phyloP scores from a whole-genome alignment of 192 early-diverging fungal genomes.

The Coemansia interrupta region DNA sequence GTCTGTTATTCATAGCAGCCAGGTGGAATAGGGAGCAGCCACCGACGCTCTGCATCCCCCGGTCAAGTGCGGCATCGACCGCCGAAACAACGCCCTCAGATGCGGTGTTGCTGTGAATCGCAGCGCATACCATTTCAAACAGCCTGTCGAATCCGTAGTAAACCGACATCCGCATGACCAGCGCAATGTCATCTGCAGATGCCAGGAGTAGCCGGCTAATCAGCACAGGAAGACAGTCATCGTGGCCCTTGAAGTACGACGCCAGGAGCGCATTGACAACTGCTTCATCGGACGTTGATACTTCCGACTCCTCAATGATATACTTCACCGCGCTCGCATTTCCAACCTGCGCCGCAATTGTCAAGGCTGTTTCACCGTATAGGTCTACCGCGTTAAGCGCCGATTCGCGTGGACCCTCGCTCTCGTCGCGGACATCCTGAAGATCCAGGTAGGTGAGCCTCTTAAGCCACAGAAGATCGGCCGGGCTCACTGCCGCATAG shows the following conservation, averaged over 20 bases:
- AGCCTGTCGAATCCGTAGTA: conserved; percentile 38
- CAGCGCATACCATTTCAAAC: conserved; percentile 24
- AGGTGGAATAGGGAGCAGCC: conserved; percentile 38
- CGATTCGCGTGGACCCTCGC: conserved; percentile 9
- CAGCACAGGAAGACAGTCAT: conserved; percentile 15
- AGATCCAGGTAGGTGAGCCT: conserved; percentile 28
- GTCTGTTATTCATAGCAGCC: conserved; percentile 36
- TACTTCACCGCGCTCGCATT: conserved; percentile 33
- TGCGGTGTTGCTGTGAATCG: conserved; percentile 15
- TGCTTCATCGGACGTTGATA: conserved; percentile 19
- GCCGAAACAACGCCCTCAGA: background rate
- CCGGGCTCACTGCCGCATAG: conserved; percentile 30
- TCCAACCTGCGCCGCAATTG: conserved; percentile 33
- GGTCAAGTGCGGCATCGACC: conserved; percentile 17
- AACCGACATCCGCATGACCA: conserved; percentile 26
- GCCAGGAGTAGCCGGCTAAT: conserved; percentile 13
- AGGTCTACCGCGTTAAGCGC: conserved; percentile 29
- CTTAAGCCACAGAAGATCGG: conserved; percentile 39
- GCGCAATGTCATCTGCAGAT: conserved; percentile 26
- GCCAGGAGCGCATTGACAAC: conserved; percentile 31
- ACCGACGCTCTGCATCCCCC: conserved; percentile 14
- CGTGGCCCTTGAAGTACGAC: conserved; percentile 16
- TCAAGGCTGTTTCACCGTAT: conserved; percentile 44
- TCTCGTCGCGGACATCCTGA: conserved; percentile 22
- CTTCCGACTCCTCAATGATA: conserved; percentile 39